phyloP scores from a whole-genome alignment of 2,329 filamentous ascomycete genomes.

The Uncinocarpus reesii region DNA sequence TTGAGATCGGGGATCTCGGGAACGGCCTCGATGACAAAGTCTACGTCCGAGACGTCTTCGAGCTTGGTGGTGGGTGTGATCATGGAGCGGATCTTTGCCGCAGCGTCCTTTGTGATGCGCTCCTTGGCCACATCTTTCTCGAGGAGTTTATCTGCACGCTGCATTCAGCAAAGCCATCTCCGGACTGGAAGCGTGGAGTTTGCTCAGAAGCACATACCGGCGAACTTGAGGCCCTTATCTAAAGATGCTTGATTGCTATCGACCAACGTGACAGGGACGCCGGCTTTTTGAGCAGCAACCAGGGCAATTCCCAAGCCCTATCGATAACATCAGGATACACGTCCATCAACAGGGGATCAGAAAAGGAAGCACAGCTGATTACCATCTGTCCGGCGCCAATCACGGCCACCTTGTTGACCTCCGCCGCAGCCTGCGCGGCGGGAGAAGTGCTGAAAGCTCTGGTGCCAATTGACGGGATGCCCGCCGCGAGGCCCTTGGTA shows the following conservation, averaged over 20 bases:
- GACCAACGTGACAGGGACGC: constrained; percentile 73
- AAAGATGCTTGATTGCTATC: constrained; percentile 76
- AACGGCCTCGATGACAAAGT: constrained; percentile 96
- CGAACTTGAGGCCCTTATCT: constrained; percentile 82
- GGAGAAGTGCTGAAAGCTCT: constrained; percentile 61
- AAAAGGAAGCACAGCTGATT: neutral
- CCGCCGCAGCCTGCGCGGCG: constrained; percentile 49
- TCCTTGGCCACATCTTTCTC: constrained; percentile 86
- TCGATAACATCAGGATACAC: constrained; percentile 7
- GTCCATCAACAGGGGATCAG: constrained; percentile 18
- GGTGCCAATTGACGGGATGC: constrained; percentile 28
- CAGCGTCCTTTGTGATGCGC: constrained; percentile 70
- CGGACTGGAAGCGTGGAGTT: neutral
- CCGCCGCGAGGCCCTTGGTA: constrained; percentile 24
- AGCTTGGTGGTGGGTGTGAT: constrained; percentile 62
- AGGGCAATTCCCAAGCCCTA: constrained; percentile 93
- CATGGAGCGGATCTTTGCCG: constrained; percentile 59
- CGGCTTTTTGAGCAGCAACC: constrained; percentile 75
- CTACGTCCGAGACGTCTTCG: constrained; percentile 67
- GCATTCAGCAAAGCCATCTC: neutral
- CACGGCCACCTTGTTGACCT: constrained; percentile 81
- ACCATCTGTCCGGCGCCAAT: constrained; percentile 96
- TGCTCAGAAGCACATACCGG: constrained; percentile 46
- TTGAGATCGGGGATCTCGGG: constrained; percentile 86
- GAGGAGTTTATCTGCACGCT: constrained; percentile 66